Conservation (phyloP, 169 alveolate genomes). For the Neospora caninum region DNA sequence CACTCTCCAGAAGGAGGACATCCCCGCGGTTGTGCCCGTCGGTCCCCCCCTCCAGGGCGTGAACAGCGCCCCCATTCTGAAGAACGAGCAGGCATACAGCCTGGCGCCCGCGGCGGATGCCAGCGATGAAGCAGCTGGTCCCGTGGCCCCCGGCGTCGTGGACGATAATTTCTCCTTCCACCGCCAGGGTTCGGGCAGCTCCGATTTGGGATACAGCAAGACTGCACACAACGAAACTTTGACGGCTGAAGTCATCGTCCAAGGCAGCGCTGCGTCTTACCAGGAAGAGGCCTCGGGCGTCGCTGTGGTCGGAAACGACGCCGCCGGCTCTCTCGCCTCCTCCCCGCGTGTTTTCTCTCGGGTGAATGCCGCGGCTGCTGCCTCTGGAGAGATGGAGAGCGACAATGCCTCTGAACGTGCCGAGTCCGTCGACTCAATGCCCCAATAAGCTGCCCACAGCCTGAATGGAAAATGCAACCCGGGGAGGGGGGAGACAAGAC, state of each 20-base stretch:
- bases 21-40: neutral
- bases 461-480: too few relatives aligned
- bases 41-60: constrained; percentile 20
- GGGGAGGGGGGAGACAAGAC: too few relatives aligned
- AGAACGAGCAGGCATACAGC: neutral
- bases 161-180: neutral
- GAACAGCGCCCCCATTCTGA: constrained; percentile 1
- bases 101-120: neutral
- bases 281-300: neutral
- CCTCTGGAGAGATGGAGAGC: neutral
- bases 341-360: neutral
- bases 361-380: neutral
- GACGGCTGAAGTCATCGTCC: neutral
- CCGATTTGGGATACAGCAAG: neutral
- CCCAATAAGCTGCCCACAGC: too few relatives aligned
- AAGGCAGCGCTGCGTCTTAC: neutral
- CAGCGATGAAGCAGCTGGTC: neutral
- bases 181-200: constrained; percentile 2
- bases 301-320: neutral
- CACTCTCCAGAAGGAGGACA: constrained; percentile 4
- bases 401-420: too few relatives aligned
- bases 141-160: neutral
- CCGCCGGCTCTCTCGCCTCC: neutral
- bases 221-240: neutral
- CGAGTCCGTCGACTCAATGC: too few relatives aligned